Percentiles rank a stretch among this genome's conserved stretches.
phyloP scores from a whole-genome alignment of 495 filamentous ascomycete genomes.

The Hypoxylon crocopeplum region DNA sequence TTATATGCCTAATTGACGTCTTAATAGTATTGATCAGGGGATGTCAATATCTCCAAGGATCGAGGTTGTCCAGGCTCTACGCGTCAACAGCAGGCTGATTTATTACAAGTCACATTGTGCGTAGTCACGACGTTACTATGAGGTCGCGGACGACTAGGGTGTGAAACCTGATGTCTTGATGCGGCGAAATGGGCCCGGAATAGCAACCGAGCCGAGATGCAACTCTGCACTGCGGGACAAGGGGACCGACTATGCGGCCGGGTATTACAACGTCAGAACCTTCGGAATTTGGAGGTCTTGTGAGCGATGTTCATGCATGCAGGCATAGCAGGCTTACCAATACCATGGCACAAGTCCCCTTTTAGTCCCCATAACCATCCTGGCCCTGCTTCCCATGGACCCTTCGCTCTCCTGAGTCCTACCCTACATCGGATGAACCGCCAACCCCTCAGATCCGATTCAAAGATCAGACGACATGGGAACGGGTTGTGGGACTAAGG shows the following conservation, averaged over 20 bases:
- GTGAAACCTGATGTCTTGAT: slow-evolving; percentile 35
- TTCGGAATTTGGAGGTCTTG: slow-evolving; percentile 22
- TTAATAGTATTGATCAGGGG: not conserved
- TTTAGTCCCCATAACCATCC: slow-evolving; percentile 7
- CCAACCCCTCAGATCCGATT: slow-evolving; percentile 7
- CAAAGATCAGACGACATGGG: slow-evolving; percentile 18
- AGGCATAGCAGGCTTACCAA: slow-evolving; percentile 27
- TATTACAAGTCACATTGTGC: slow-evolving; percentile 17
- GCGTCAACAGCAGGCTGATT: not conserved
- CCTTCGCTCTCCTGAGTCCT: not conserved
- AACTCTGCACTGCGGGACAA: slow-evolving; percentile 36
- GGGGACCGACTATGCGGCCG: slow-evolving; percentile 37
- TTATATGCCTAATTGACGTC: not conserved
- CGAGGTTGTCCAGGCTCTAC: slow-evolving; percentile 4
- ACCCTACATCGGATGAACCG: slow-evolving; percentile 17
- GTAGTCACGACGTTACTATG: slow-evolving; percentile 18
- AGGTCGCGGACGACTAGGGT: slow-evolving; percentile 30
- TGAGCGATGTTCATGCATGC: slow-evolving; percentile 24
- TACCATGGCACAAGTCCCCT: slow-evolving; percentile 22
- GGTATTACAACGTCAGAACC: slow-evolving; percentile 31
- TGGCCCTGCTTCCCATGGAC: slow-evolving; percentile 1
- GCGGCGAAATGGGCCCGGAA: slow-evolving; percentile 35
- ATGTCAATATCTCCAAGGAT: slow-evolving; percentile 1
- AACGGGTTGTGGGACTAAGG: slow-evolving; percentile 5
- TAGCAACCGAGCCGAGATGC: slow-evolving; percentile 34